Conservation (phyloP, 179 eudicot species). For the Pouteria campechiana region DNA sequence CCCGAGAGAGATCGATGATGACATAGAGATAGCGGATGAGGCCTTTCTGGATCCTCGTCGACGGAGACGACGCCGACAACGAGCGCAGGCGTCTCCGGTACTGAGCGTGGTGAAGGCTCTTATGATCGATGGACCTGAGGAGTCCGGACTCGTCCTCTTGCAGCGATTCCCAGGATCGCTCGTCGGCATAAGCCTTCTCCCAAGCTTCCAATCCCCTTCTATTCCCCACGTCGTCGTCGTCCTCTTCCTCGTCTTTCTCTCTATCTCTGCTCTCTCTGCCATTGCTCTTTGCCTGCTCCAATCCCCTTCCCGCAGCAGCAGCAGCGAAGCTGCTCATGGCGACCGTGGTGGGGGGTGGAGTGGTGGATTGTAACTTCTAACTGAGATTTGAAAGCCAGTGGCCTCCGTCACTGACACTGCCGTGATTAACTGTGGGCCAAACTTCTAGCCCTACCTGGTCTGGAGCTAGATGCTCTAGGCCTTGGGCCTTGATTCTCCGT, state of each 20-base stretch:
- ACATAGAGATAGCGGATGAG: constrained; percentile 74
- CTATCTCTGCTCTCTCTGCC: constrained; percentile 27
- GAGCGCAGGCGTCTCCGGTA: constrained; percentile 66
- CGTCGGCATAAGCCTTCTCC: constrained; percentile 84
- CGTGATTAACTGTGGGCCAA: too few species aligned
- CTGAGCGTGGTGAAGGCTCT: constrained; percentile 62
- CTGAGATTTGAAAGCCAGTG: too few species aligned
- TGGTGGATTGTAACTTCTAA: too few species aligned
- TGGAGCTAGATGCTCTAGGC: too few species aligned
- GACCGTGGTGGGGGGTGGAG: too few species aligned
- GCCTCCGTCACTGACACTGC: too few species aligned
- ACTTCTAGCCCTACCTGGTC: too few species aligned
- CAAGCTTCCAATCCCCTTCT: constrained; percentile 56
- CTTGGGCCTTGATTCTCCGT: too few species aligned
- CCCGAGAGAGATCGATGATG: constrained; percentile 77
- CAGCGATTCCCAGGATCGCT: constrained; percentile 81
- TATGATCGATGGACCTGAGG: constrained; percentile 69
- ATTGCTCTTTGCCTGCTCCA: constrained; percentile 24
- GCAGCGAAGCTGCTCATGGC: too few species aligned
- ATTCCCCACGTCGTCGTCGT: constrained; percentile 57
- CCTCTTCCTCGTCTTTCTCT: constrained; percentile 46
- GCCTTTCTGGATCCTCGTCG: constrained; percentile 80
- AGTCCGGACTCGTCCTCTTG: constrained; percentile 91
- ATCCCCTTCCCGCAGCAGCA: too few species aligned
- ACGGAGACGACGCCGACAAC: constrained; percentile 32